A percentile compares a stretch with the other conserved stretches of the same genome.
phyloP scores from a whole-genome alignment of 129 eudicot species.

The Flaveria ramosissima region DNA sequence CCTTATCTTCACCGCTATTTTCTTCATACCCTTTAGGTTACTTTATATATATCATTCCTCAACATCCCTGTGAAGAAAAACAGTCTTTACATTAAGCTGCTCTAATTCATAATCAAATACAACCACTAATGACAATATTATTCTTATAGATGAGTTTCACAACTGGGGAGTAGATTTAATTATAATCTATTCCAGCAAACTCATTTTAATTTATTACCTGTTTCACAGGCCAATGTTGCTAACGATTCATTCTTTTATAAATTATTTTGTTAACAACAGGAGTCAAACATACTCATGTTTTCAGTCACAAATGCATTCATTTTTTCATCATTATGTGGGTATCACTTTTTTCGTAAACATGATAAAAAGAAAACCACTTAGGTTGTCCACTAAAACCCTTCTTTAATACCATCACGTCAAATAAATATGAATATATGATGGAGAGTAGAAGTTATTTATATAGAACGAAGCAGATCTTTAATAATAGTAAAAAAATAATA shows the following conservation, averaged over 20 bases:
- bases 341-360: constrained; percentile 3
- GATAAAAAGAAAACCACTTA: background rate
- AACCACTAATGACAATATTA: background rate
- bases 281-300: too few species aligned
- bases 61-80: background rate
- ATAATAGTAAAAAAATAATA: too few species aligned
- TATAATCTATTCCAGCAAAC: background rate
- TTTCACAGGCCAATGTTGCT: too few species aligned
- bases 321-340: background rate
- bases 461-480: too few species aligned
- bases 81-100: background rate
- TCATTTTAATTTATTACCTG: too few species aligned
- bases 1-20: background rate
- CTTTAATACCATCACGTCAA: background rate
- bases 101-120: background rate
- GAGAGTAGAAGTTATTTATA: background rate
- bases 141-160: background rate
- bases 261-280: too few species aligned
- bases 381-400: constrained; percentile 4
- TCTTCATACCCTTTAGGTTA: background rate
- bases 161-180: background rate
- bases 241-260: too few species aligned
- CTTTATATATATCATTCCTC: background rate
- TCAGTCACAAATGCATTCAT: background rate
- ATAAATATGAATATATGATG: background rate